Evolutionary conservation across 1,284 basidiomycete genomes (phyloP).

Genomic region (Fomitopsis betulina): DNA sequence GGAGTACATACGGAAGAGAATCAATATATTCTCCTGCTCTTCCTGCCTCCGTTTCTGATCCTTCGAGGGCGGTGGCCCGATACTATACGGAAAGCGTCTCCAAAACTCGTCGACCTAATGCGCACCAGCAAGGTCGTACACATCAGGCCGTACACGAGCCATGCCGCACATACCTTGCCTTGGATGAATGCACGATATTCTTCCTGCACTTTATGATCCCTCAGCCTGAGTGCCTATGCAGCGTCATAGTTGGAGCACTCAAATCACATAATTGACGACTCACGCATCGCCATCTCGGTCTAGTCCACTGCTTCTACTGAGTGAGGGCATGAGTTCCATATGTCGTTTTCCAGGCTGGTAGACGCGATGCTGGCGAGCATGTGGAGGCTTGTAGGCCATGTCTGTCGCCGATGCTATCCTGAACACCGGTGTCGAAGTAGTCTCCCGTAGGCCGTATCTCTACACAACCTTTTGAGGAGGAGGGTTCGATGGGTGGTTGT

Average conservation of each 20-base stretch:
- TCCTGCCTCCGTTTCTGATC: constrained; percentile 41
- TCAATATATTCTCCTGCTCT: constrained; percentile 59
- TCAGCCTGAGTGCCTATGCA: constrained; percentile 43
- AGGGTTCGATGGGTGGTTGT: too few species aligned
- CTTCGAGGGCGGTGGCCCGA: constrained; percentile 22
- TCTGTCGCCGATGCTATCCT: too few species aligned
- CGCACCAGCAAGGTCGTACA: background rate
- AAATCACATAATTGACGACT: constrained; percentile 28
- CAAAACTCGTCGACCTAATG: constrained; percentile 44
- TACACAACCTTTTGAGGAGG: too few species aligned
- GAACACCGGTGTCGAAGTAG: too few species aligned
- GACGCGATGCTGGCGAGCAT: constrained; percentile 13
- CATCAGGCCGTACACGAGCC: too few species aligned
- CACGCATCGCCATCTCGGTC: constrained; percentile 69
- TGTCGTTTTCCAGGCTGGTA: constrained; percentile 21
- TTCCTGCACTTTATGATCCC: constrained; percentile 50
- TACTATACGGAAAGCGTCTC: constrained; percentile 26
- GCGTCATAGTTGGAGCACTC: constrained; percentile 8
- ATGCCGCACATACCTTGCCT: constrained; percentile 43
- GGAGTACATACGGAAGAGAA: constrained; percentile 53
- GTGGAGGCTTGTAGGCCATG: background rate
- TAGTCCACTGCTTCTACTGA: constrained; percentile 68
- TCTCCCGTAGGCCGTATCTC: too few species aligned
- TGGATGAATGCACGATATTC: constrained; percentile 61
- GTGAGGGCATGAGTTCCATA: constrained; percentile 62